These are phyloP conservation scores for Fusarium subglutinans DNA, from an alignment of 2,329 filamentous ascomycete genomes.

Conservation along the genomic window DNA sequence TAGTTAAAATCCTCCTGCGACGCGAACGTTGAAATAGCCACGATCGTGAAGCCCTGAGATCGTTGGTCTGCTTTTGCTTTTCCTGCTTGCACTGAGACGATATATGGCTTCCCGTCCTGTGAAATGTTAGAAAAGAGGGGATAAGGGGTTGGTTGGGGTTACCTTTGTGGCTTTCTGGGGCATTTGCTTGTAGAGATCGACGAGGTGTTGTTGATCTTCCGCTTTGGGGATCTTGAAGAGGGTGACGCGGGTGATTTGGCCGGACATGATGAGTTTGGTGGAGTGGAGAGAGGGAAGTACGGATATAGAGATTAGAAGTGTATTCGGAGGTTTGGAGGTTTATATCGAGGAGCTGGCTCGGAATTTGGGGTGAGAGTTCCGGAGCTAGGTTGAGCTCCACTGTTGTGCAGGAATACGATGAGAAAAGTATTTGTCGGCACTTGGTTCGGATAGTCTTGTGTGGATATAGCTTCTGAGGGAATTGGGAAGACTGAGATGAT, in stretches of 20 bases:
- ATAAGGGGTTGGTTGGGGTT: accelerated
- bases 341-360: not conserved
- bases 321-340: not conserved
- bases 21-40: conserved; percentile 64
- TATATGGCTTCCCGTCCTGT: conserved; percentile 70
- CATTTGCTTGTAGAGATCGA: conserved; percentile 47
- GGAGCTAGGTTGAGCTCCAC: accelerated
- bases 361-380: not conserved
- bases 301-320: not conserved
- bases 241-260: conserved; percentile 45
- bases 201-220: conserved; percentile 45
- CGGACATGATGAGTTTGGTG: conserved; percentile 13
- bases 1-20: conserved; percentile 68
- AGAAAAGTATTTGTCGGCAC: not conserved
- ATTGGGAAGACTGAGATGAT: accelerated
- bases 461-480: not conserved
- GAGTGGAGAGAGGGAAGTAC: not conserved
- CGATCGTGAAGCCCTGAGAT: conserved; percentile 66
- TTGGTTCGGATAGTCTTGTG: not conserved
- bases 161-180: conserved; percentile 47
- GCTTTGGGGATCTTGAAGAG: conserved; percentile 51
- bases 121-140: accelerated
- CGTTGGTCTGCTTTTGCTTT: conserved; percentile 62
- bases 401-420: not conserved
- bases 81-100: conserved; percentile 60